phyloP scores from a whole-genome alignment of 306 rosid species.

The Cajanus cajan region DNA sequence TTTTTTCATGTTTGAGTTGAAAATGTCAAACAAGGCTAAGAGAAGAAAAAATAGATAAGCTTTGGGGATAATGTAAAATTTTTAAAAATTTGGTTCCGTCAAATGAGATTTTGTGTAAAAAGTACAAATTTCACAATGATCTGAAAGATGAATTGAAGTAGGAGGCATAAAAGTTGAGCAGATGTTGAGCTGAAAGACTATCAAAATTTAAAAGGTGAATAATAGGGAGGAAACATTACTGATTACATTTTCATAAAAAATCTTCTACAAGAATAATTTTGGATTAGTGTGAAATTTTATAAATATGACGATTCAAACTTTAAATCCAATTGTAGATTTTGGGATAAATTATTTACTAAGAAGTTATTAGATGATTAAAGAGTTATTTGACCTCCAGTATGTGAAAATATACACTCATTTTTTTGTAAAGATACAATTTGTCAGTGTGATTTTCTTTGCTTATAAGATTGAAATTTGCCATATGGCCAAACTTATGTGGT shows the following conservation, averaged over 20 bases:
- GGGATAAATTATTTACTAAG: not conserved
- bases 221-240: not conserved
- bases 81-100: not conserved
- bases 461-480: not conserved
- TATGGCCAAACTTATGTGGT: slow-evolving; percentile 5
- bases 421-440: not conserved
- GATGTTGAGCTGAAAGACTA: not conserved
- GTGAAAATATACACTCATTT: not conserved
- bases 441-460: not conserved
- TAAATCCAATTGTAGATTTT: not conserved
- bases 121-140: not conserved
- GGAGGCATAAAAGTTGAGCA: not conserved
- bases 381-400: not conserved
- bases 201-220: not conserved
- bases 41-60: not conserved
- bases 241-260: not conserved
- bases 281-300: not conserved
- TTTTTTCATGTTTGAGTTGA: not conserved
- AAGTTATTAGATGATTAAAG: not conserved
- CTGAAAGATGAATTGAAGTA: too few relatives aligned
- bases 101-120: not conserved
- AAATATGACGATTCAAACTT: not conserved
- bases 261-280: not conserved
- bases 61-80: not conserved
- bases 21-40: not conserved